phyloP scores from a whole-genome alignment of 2,329 filamentous ascomycete genomes.

The Aspergillus sclerotialis region DNA sequence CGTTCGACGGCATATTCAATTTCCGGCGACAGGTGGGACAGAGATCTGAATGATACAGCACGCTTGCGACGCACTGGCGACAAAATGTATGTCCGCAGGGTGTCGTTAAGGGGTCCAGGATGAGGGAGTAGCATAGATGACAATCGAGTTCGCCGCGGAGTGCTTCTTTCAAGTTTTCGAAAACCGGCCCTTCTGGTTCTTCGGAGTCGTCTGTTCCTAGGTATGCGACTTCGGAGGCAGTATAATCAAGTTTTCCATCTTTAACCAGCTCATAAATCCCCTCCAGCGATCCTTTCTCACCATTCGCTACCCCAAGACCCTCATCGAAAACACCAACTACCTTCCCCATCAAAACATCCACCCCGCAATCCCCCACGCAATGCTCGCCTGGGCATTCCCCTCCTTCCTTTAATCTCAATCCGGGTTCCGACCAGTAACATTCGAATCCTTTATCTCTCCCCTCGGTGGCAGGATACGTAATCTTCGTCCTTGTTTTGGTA shows the following conservation, averaged over 20 bases:
- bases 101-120: slow-evolving; percentile 76
- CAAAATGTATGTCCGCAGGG: slow-evolving; percentile 88
- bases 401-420: background rate
- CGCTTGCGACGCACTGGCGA: slow-evolving; percentile 66
- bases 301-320: slow-evolving; percentile 11
- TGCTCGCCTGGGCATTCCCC: slow-evolving; percentile 62
- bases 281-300: slow-evolving; percentile 36
- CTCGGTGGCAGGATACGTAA: slow-evolving; percentile 68
- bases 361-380: slow-evolving; percentile 65
- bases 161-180: slow-evolving; percentile 55
- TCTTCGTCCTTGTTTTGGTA: slow-evolving; percentile 57
- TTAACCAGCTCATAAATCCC: slow-evolving; percentile 62
- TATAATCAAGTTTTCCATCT: slow-evolving; percentile 52
- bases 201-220: slow-evolving; percentile 18
- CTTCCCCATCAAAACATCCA: slow-evolving; percentile 71
- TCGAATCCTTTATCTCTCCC: slow-evolving; percentile 61
- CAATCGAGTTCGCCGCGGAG: slow-evolving; percentile 72
- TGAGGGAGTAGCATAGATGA: slow-evolving; percentile 76
- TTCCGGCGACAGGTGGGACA: slow-evolving; percentile 74
- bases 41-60: slow-evolving; percentile 67
- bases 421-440: slow-evolving; percentile 52
- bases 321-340: slow-evolving; percentile 54
- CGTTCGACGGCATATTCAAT: slow-evolving; percentile 48
- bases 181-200: slow-evolving; percentile 8
- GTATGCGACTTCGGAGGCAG: slow-evolving; percentile 50